phyloP scores from a whole-genome alignment of 208 protist genomes.

The Tetramitus jugosus region DNA sequence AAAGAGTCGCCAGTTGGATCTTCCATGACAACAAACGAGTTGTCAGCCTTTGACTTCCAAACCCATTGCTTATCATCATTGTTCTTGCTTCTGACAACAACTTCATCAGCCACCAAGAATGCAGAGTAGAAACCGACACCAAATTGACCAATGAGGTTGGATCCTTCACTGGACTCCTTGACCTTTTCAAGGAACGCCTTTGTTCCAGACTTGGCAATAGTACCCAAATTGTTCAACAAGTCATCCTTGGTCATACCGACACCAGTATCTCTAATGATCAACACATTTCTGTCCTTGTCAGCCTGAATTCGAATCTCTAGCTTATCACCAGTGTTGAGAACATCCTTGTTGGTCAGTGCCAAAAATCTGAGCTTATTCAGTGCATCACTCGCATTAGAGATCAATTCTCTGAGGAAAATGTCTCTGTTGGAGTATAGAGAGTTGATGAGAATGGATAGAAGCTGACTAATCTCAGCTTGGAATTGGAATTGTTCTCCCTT shows the following conservation, averaged over 20 bases:
- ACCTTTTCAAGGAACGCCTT: conserved; percentile 78
- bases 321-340: conserved; percentile 63
- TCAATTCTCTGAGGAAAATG: conserved; percentile 98
- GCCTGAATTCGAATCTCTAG: conserved; percentile 79
- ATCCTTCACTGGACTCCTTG: conserved; percentile 62
- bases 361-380: conserved; percentile 98
- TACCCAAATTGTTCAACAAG: conserved; percentile 95
- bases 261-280: conserved; percentile 95
- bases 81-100: conserved; percentile 89
- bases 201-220: conserved; percentile 98
- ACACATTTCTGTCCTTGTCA: conserved; percentile 70
- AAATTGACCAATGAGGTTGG: conserved; percentile 99
- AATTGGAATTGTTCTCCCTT: conserved; percentile 43
- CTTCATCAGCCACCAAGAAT: conserved; percentile 96
- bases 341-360: conserved; percentile 79
- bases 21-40: conserved; percentile 82
- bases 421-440: conserved; percentile 98
- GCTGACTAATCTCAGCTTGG: conserved; percentile 88
- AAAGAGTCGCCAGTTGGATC: conserved; percentile 87
- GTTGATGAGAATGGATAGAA: conserved; percentile 98
- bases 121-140: conserved; percentile 99
- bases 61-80: conserved; percentile 87
- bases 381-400: conserved; percentile 98
- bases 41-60: conserved; percentile 93
- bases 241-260: conserved; percentile 99